A percentile compares a stretch with the other conserved stretches of the same genome.
Evolutionary conservation across 352 stramenopile species (phyloP).

Genomic region (Pythium coloratum): DNA sequence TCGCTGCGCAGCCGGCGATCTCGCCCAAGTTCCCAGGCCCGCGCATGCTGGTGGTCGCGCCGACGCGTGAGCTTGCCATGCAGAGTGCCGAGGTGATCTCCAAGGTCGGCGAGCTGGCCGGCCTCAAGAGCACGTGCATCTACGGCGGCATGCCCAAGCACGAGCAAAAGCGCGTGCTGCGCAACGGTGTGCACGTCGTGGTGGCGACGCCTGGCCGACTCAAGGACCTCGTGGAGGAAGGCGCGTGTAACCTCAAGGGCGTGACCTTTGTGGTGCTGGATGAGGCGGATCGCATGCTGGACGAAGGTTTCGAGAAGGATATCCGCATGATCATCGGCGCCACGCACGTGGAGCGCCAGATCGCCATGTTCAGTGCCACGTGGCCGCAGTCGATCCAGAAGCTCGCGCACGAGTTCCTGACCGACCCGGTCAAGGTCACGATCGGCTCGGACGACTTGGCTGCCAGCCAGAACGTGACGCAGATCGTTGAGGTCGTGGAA

Average conservation of each 20-base stretch:
- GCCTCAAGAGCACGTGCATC: constrained; percentile 89
- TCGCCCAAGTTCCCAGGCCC: constrained; percentile 66
- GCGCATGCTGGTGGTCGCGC: constrained; percentile 93
- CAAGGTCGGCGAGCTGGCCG: constrained; percentile 88
- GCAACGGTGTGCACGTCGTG: constrained; percentile 88
- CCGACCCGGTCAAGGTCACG: constrained; percentile 92
- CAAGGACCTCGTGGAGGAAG: constrained; percentile 90
- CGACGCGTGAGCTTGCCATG: constrained; percentile 94
- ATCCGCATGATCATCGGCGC: constrained; percentile 86
- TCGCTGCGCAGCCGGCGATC: constrained; percentile 62
- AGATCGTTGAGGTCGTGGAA: constrained; percentile 95
- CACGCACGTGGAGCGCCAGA: constrained; percentile 88
- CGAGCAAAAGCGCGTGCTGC: constrained; percentile 89
- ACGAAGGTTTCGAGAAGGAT: constrained; percentile 95
- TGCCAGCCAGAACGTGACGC: constrained; percentile 94
- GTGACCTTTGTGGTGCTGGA: constrained; percentile 95
- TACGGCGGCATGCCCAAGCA: constrained; percentile 97
- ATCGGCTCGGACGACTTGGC: constrained; percentile 95
- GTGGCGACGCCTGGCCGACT: constrained; percentile 96
- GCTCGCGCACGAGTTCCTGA: constrained; percentile 95
- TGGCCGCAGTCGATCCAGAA: constrained; percentile 97
- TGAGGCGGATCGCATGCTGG: constrained; percentile 95
- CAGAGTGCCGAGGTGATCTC: constrained; percentile 92
- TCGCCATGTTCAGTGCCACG: constrained; percentile 97
- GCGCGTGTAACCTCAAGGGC: constrained; percentile 77